Evolutionary conservation across 192 early-diverging fungal species (phyloP).

Genomic region (Rhizophlyctis rosea): DNA sequence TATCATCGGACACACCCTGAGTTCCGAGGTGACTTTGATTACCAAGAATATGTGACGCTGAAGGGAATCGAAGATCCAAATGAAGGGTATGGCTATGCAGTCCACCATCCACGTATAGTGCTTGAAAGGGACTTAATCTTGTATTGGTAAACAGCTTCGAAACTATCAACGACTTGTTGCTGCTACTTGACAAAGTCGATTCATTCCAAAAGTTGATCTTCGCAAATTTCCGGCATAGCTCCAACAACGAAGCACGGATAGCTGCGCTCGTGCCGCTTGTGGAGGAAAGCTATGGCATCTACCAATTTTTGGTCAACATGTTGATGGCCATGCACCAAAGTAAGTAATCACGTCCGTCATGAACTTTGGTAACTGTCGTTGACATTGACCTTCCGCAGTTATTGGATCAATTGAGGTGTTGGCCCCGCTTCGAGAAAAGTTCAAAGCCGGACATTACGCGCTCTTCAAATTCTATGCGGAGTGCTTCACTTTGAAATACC

Average conservation of each 20-base stretch:
- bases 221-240: conserved; percentile 69
- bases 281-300: conserved; percentile 92
- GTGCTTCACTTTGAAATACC: conserved; percentile 81
- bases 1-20: conserved; percentile 89
- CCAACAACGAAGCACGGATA: conserved; percentile 94
- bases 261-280: conserved; percentile 94
- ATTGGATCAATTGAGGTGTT: conserved; percentile 82
- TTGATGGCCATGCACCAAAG: conserved; percentile 91
- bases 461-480: conserved; percentile 90
- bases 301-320: conserved; percentile 95
- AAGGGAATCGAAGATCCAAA: conserved; percentile 96
- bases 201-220: conserved; percentile 89
- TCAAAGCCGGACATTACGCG: conserved; percentile 80
- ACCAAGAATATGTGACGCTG: conserved; percentile 93
- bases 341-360: conserved; percentile 28
- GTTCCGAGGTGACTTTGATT: conserved; percentile 94
- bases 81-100: conserved; percentile 67
- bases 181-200: conserved; percentile 87
- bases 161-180: conserved; percentile 92
- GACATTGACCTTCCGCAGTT: conserved; percentile 21
- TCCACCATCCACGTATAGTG: conserved; percentile 2
- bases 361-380: not conserved
- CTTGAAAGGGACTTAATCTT: not conserved
- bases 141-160: conserved; percentile 65
- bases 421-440: conserved; percentile 80